phyloP scores from a whole-genome alignment of 2,329 filamentous ascomycete genomes.

The Epichloe uncinata region DNA sequence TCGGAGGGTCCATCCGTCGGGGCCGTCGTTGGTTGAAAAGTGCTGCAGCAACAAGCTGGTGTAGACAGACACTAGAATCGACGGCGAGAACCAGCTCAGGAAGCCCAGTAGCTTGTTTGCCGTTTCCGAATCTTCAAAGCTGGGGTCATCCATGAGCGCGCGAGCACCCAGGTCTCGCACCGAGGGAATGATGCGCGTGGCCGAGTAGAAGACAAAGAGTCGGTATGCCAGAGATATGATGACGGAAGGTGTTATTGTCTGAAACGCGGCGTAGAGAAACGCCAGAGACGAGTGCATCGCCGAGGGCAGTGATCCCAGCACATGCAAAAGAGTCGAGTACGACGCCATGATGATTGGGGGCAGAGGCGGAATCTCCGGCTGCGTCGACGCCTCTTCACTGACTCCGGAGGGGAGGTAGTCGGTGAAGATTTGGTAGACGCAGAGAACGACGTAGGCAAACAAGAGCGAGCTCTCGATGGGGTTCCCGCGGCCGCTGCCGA shows the following conservation, averaged over 20 bases:
- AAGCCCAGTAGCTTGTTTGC: conserved; percentile 70
- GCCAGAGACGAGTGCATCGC: conserved; percentile 74
- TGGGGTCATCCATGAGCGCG: conserved; percentile 72
- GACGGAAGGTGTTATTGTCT: conserved; percentile 89
- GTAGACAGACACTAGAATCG: conserved; percentile 89
- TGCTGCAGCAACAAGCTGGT: conserved; percentile 93
- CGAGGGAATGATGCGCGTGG: conserved; percentile 89
- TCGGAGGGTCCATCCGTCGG: conserved; percentile 70
- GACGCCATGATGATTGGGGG: conserved; percentile 98
- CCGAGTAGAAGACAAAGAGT: conserved; percentile 88
- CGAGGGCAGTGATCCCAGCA: conserved; percentile 68
- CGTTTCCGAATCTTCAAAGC: conserved; percentile 72
- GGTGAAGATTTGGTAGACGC: conserved; percentile 98
- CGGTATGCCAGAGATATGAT: conserved; percentile 92
- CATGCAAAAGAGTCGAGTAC: conserved; percentile 79
- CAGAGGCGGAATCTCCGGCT: conserved; percentile 89
- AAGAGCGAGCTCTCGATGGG: conserved; percentile 89
- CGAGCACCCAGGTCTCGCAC: conserved; percentile 76
- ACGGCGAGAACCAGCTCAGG: conserved; percentile 87
- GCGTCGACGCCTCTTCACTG: conserved; percentile 36
- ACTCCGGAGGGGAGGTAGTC: conserved; percentile 70
- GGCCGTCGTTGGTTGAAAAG: conserved; percentile 64
- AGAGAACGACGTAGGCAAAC: conserved; percentile 96
- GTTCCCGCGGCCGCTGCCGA: conserved; percentile 85
- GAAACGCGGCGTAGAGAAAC: conserved; percentile 81